phyloP scores from a whole-genome alignment of 2,329 filamentous ascomycete genomes.

The Diaporthe longicolla region DNA sequence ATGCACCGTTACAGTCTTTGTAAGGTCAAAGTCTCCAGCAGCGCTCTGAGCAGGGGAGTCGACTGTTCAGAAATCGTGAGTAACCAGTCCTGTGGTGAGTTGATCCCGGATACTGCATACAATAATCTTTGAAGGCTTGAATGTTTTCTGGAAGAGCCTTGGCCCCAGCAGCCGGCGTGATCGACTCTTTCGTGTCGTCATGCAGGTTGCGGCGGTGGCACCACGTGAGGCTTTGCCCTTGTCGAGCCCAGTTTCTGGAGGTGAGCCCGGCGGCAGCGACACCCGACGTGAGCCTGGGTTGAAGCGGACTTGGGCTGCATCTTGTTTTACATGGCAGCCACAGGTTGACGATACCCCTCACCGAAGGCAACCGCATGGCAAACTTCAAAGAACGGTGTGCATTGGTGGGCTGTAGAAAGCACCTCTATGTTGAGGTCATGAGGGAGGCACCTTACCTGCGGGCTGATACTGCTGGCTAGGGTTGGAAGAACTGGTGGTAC shows the following conservation, averaged over 20 bases:
- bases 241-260: neutral
- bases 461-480: neutral
- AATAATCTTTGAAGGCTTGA: constrained; percentile 60
- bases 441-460: constrained; percentile 17
- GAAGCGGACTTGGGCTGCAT: constrained; percentile 1
- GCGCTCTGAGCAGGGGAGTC: constrained; percentile 50
- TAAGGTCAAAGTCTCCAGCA: constrained; percentile 46
- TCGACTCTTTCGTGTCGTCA: neutral
- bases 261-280: constrained; percentile 25
- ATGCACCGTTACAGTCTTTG: constrained; percentile 66
- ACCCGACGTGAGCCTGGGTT: constrained; percentile 13
- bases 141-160: constrained; percentile 46
- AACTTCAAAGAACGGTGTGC: neutral
- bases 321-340: constrained; percentile 26
- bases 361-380: constrained; percentile 37
- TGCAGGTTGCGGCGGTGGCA: constrained; percentile 18
- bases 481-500: constrained; percentile 32
- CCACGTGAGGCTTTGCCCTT: neutral
- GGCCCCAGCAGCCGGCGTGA: neutral
- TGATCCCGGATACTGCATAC: constrained; percentile 49
- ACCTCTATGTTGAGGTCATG: constrained; percentile 26
- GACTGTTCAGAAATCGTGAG: constrained; percentile 47
- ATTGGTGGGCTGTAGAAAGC: constrained; percentile 6
- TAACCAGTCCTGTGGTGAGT: neutral
- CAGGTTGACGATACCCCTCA: constrained; percentile 29